Percentiles rank a stretch among this genome's conserved stretches.
Conservation (phyloP, 208 protist species). For the Tritrichomonas musculus region DNA sequence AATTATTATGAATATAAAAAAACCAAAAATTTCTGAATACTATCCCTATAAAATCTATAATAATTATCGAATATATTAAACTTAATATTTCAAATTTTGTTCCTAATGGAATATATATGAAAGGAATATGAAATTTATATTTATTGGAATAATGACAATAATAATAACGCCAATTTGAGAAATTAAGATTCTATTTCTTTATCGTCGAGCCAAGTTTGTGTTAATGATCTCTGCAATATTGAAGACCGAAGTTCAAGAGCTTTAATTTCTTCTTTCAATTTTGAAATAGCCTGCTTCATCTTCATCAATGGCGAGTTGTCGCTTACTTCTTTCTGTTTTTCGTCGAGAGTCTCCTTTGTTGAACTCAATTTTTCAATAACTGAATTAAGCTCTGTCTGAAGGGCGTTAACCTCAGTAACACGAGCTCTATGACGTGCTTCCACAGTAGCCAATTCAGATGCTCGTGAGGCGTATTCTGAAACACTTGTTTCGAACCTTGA, state of each 20-base stretch:
- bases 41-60: too few relatives aligned
- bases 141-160: too few relatives aligned
- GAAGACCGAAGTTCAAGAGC: neutral
- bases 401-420: neutral
- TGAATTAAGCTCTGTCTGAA: neutral
- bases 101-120: too few relatives aligned
- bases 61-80: too few relatives aligned
- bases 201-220: conserved; percentile 3
- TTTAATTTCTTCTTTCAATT: neutral
- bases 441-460: neutral
- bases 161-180: too few relatives aligned
- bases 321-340: conserved; percentile 6
- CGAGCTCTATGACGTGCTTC: neutral
- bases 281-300: neutral
- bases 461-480: neutral
- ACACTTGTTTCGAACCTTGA: conserved; percentile 5
- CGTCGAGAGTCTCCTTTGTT: neutral
- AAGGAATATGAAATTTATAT: too few relatives aligned
- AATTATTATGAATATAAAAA: too few relatives aligned
- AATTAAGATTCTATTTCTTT: conserved; percentile 8
- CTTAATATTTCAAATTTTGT: too few relatives aligned
- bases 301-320: conserved; percentile 29
- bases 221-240: neutral
- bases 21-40: too few relatives aligned
- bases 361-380: neutral